phyloP scores from a whole-genome alignment of 192 early-diverging fungal genomes.

The Hyaloraphidium curvatum region DNA sequence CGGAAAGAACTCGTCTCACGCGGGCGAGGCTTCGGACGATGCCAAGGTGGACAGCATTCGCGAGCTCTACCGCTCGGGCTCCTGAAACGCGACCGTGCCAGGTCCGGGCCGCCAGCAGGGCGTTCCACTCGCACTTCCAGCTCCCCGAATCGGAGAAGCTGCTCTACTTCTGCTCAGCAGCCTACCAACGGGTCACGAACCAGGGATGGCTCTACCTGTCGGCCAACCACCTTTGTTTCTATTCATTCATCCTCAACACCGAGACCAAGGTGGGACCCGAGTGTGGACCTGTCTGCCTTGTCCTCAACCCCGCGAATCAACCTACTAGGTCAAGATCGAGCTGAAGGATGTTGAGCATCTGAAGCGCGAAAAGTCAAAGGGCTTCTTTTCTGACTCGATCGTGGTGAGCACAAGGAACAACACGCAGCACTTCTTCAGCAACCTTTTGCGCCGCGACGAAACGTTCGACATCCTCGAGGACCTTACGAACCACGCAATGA shows the following conservation, averaged over 20 bases:
- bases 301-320: too few species aligned
- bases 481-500: conserved; percentile 72
- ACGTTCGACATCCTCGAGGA: conserved; percentile 88
- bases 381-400: conserved; percentile 73
- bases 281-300: too few species aligned
- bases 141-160: too few species aligned
- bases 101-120: too few species aligned
- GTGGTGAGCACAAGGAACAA: conserved; percentile 64
- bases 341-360: conserved; percentile 83
- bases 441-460: conserved; percentile 92
- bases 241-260: conserved; percentile 78
- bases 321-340: too few species aligned
- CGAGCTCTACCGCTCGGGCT: too few species aligned
- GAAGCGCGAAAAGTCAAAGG: conserved; percentile 74
- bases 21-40: too few species aligned
- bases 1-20: too few species aligned
- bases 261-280: conserved; percentile 82
- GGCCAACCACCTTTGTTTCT: conserved; percentile 81
- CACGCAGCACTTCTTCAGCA: conserved; percentile 64
- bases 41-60: too few species aligned
- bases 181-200: conserved; percentile 46
- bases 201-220: conserved; percentile 98
- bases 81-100: too few species aligned
- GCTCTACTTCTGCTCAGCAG: too few species aligned
- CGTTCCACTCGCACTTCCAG: too few species aligned